Evolutionary conservation across 352 stramenopile genomes (phyloP), one percentile per base, ranked within the genome.

Genomic region (Phytophthora fragariae): DNA sequence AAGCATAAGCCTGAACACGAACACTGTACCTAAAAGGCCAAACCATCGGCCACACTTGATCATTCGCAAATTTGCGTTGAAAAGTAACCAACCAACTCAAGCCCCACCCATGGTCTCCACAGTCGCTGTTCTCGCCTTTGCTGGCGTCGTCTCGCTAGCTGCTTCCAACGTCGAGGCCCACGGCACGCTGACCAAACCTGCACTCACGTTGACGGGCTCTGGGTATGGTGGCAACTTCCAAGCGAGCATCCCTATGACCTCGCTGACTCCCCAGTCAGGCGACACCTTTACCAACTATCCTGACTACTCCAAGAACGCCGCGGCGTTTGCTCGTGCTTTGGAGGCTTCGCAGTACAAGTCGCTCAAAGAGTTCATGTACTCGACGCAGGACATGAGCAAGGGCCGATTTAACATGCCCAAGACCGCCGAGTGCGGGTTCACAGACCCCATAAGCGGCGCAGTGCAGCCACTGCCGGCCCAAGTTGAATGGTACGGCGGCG

Each of bases 401-500:
- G 65, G 65, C 37, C 57, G 65, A 8, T 55, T 15, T 37, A 72
- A 19, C 35, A 68, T 73, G 58, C 65, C 65, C 14, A 73, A 73
- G 50, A 79, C 70, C 9, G 41, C 66, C 12, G 71, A 81, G 53
- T 81, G 74, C 46, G 74, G 74, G 2, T 81, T 68, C 58, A 79
- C 74, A 3, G 75, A 76, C 33, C 74, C 74, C 29, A 69, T 68
- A 14, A 53, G 54, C 33, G 52, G 58, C 1, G n/a, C 74, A 49
- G 65, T 73, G 29, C 65, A 79, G 35, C 65, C 61, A 8, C 61
- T 81, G 41, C 74, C 74, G 0, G 62, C 76, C 33, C 47, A 81
- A 53, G 52, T 79, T n/a, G 71, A 80, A 60, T 81, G 72, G 47
- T 81, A 76, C 52, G 60, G 65, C 15, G 75, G 75, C 10, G 68